Conservation (phyloP, 768 basidiomycete genomes). For the Hypsizygus marmoreus region DNA sequence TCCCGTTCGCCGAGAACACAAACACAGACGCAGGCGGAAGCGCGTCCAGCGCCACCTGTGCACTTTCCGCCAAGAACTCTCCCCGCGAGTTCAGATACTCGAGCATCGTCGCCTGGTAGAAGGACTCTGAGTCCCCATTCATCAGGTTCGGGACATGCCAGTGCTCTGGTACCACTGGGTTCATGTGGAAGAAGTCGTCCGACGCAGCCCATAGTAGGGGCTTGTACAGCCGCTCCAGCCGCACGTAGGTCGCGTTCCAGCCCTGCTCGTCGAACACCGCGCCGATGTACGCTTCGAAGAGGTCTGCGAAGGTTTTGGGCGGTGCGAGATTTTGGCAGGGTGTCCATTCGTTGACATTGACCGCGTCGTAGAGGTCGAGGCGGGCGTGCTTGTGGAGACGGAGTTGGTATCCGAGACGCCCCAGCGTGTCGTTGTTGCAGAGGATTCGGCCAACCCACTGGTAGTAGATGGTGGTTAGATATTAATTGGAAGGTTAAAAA, state of each 20-base stretch:
- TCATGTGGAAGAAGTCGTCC: conserved; percentile 20
- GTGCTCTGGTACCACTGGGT: conserved; percentile 1
- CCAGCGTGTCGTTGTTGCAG: conserved; percentile 34
- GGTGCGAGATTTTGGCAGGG: conserved; percentile 18
- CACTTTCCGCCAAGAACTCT: conserved; percentile 2
- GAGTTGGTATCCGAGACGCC: conserved; percentile 31
- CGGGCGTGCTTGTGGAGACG: conserved; percentile 25
- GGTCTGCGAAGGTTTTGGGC: conserved; percentile 32
- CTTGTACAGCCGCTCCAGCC: conserved; percentile 25
- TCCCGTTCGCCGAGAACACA: no score
- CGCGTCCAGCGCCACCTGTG: neutral
- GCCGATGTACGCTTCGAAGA: conserved; percentile 33
- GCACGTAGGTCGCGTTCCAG: conserved; percentile 24
- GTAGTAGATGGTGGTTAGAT: neutral
- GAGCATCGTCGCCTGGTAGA: neutral
- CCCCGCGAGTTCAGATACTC: neutral
- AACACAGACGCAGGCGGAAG: conserved; percentile 2
- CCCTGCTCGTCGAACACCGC: conserved; percentile 32
- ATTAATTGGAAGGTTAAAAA: neutral
- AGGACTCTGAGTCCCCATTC: conserved; percentile 1
- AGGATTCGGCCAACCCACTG: conserved; percentile 26
- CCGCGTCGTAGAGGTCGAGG: conserved; percentile 19
- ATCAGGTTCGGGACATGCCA: conserved; percentile 1
- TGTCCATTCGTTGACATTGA: conserved; percentile 24
- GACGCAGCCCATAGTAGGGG: conserved; percentile 25